Evolutionary conservation across 345 rosid species (phyloP).

Genomic region (Dipteronia dyeriana): DNA sequence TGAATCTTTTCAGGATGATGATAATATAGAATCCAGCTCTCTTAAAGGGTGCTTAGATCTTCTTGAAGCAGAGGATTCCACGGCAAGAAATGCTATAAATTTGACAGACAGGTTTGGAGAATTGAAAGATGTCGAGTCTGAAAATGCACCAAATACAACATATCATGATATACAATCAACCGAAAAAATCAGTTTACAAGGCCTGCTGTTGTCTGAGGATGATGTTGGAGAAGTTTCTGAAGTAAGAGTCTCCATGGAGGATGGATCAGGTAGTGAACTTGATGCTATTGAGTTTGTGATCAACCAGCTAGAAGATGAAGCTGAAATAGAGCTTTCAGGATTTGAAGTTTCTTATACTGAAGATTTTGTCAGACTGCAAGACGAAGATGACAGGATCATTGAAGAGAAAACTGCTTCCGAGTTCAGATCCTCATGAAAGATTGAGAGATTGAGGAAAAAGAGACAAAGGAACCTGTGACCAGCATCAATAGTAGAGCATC

Average conservation of each 20-base stretch:
- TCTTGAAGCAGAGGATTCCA: not conserved
- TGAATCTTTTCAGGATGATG: conserved; percentile 23
- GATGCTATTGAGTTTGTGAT: not conserved
- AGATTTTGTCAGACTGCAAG: not conserved
- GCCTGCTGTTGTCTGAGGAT: conserved; percentile 6
- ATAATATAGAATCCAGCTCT: conserved; percentile 13
- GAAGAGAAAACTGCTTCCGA: not conserved
- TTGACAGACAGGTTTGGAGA: not conserved
- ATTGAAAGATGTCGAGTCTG: conserved; percentile 26
- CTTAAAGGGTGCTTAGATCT: conserved; percentile 6
- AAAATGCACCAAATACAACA: not conserved
- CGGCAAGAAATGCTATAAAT: not conserved
- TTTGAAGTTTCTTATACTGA: not conserved
- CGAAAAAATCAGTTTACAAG: conserved; percentile 5
- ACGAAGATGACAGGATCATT: not conserved
- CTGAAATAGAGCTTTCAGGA: not conserved
- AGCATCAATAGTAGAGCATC: not conserved
- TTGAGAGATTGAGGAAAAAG: not conserved
- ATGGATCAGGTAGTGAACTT: not conserved
- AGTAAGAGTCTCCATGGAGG: not conserved
- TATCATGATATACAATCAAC: not conserved
- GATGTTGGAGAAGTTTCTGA: conserved; percentile 12
- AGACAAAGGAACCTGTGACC: not conserved
- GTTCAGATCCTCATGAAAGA: not conserved
- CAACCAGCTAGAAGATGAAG: conserved; percentile 1